Conservation (phyloP, 176 grass and related monocot species). For the Ampelocalamus luodianensis region DNA sequence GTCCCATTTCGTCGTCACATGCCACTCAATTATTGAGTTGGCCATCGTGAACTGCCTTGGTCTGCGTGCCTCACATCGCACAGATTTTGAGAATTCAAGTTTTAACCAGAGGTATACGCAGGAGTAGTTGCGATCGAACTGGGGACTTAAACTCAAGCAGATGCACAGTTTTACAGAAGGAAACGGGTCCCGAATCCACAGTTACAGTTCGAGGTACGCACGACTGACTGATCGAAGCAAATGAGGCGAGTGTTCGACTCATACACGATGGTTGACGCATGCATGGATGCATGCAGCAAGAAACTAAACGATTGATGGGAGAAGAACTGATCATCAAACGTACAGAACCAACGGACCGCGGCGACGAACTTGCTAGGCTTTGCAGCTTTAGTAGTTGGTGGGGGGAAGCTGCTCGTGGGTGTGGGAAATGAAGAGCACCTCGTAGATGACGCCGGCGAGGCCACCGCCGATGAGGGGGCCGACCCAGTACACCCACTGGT, state of each 20-base stretch:
- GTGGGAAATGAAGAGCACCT: conserved; percentile 74
- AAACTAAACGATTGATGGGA: neutral
- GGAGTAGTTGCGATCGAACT: neutral
- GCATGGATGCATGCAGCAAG: conserved; percentile 3
- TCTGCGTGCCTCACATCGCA: too few relatives aligned
- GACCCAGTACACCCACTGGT: conserved; percentile 96
- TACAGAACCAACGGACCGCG: conserved; percentile 13
- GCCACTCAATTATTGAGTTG: conserved; percentile 42
- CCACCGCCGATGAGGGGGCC: conserved; percentile 87
- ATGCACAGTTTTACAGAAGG: conserved; percentile 55
- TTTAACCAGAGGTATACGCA: neutral
- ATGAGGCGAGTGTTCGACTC: neutral
- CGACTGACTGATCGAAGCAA: conserved; percentile 14
- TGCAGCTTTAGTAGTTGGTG: conserved; percentile 69
- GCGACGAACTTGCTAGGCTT: neutral
- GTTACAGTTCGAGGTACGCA: conserved; percentile 30
- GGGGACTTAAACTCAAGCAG: conserved; percentile 17
- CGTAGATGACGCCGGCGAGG: conserved; percentile 81
- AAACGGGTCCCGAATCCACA: conserved; percentile 36
- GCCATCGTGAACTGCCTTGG: too few relatives aligned
- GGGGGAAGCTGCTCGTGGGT: conserved; percentile 83
- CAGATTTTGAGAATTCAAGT: neutral
- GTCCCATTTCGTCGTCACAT: conserved; percentile 12
- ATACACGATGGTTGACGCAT: neutral
- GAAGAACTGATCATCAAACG: neutral